These are phyloP conservation scores for Rhizoctonia solani DNA, from an alignment of 1,284 basidiomycete genomes.

Conservation along the genomic window DNA sequence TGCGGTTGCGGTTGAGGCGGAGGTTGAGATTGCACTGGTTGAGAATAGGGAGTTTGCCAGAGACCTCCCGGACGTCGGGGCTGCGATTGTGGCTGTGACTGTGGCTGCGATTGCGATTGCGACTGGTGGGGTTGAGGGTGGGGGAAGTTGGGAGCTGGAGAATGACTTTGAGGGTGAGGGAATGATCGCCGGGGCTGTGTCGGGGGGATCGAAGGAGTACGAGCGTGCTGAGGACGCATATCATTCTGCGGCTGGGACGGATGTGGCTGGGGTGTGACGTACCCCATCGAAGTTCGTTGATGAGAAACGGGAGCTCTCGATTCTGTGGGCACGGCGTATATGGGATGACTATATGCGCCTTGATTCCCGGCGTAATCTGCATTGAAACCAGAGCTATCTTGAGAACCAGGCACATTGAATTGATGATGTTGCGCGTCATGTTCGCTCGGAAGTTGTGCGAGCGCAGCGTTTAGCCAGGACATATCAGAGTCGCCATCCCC, in stretches of 20 bases:
- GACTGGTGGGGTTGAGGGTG: slow-evolving; percentile 7
- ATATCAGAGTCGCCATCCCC: slow-evolving; percentile 22
- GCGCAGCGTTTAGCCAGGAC: slow-evolving; percentile 31
- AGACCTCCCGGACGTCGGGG: slow-evolving; percentile 6
- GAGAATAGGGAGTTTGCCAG: slow-evolving; percentile 30
- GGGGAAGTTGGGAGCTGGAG: not conserved
- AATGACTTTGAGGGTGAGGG: slow-evolving; percentile 10
- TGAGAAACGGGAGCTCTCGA: slow-evolving; percentile 24
- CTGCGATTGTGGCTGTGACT: slow-evolving; percentile 9
- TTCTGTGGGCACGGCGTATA: slow-evolving; percentile 4
- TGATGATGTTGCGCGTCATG: slow-evolving; percentile 18
- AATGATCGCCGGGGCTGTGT: slow-evolving; percentile 19
- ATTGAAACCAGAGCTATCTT: slow-evolving; percentile 1
- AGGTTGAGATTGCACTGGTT: slow-evolving; percentile 7
- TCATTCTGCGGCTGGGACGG: slow-evolving; percentile 2
- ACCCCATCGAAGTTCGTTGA: slow-evolving; percentile 9
- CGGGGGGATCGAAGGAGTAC: slow-evolving; percentile 4
- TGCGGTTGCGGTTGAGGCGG: too few relatives aligned
- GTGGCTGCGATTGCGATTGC: slow-evolving; percentile 1
- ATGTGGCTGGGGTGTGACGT: not conserved
- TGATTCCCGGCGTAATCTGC: not conserved
- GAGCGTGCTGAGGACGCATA: slow-evolving; percentile 11
- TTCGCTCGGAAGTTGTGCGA: slow-evolving; percentile 30
- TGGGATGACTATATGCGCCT: not conserved
- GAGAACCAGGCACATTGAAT: slow-evolving; percentile 9